phyloP scores from a whole-genome alignment of 495 filamentous ascomycete genomes.

The Lophiostoma macrostomum region DNA sequence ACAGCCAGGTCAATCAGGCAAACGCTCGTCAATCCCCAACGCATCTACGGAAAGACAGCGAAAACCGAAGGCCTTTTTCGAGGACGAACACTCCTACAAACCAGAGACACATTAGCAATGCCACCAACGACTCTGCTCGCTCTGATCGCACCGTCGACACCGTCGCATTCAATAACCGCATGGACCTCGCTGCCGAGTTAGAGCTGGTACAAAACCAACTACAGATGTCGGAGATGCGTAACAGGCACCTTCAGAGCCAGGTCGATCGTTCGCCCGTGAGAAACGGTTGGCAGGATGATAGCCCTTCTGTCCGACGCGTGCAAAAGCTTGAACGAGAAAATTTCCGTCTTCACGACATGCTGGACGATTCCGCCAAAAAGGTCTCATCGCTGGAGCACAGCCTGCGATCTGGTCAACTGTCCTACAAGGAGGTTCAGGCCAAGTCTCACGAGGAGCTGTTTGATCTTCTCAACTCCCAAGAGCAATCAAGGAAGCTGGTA shows the following conservation, averaged over 20 bases:
- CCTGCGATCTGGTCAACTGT: conserved; percentile 83
- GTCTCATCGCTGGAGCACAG: conserved; percentile 86
- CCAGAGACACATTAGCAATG: conserved; percentile 70
- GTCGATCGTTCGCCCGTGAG: conserved; percentile 64
- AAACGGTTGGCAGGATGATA: conserved; percentile 71
- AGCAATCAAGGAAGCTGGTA: conserved; percentile 78
- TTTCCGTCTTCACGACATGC: conserved; percentile 85
- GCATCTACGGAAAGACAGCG: conserved; percentile 70
- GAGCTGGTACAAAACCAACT: conserved; percentile 94
- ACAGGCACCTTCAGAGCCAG: conserved; percentile 88
- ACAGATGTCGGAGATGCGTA: conserved; percentile 93
- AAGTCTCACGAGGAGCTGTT: conserved; percentile 94
- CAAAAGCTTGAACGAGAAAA: conserved; percentile 93
- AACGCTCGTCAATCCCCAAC: conserved; percentile 69
- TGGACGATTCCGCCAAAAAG: conserved; percentile 92
- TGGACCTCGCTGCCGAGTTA: conserved; percentile 87
- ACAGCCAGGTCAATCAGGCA: conserved; percentile 64
- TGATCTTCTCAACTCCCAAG: conserved; percentile 89
- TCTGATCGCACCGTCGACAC: conserved; percentile 91
- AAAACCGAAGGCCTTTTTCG: conserved; percentile 56
- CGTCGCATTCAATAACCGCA: conserved; percentile 78
- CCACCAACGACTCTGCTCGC: conserved; percentile 73
- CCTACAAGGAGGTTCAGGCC: conserved; percentile 86
- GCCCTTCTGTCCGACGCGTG: conserved; percentile 74
- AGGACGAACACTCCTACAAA: conserved; percentile 58